A percentile compares a stretch with the other conserved stretches of the same genome.
Conservation (phyloP, 2,329 filamentous ascomycete species). For the Westerdykella aurantiaca region DNA sequence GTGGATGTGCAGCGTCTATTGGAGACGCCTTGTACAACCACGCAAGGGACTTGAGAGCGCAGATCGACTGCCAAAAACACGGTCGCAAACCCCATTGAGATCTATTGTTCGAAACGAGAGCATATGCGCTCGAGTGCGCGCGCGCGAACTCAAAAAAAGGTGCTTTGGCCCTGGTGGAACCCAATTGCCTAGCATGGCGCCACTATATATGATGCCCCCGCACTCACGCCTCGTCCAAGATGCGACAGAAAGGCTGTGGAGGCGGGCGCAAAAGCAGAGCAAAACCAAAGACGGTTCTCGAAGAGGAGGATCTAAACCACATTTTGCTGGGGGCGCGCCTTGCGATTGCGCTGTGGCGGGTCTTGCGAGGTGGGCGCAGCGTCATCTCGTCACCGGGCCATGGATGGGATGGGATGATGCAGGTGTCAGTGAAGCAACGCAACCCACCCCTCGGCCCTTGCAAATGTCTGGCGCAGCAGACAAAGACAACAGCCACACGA, state of each 20-base stretch:
- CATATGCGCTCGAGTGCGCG: too few species aligned
- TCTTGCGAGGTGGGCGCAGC: constrained; percentile 5
- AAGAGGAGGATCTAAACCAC: too few species aligned
- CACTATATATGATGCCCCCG: background rate
- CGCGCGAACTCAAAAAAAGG: too few species aligned
- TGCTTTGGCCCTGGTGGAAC: background rate
- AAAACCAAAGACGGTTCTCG: too few species aligned
- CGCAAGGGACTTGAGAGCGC: too few species aligned
- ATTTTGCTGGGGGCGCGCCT: background rate
- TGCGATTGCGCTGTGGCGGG: background rate
- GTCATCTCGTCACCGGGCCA: constrained; percentile 15
- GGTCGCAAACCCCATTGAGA: too few species aligned
- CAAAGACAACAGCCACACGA: constrained; percentile 14
- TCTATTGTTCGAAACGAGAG: too few species aligned
- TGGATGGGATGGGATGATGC: constrained; percentile 10
- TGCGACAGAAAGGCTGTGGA: too few species aligned
- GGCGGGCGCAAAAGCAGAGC: too few species aligned
- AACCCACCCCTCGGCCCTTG: constrained; percentile 5
- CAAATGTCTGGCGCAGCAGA: constrained; percentile 11
- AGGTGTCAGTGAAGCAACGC: constrained; percentile 21
- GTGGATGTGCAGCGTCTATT: constrained; percentile 30
- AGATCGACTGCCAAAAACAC: too few species aligned
- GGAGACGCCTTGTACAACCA: constrained; percentile 14
- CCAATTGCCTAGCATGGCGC: background rate
- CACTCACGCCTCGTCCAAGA: too few species aligned